Conservation (phyloP, 2,329 filamentous ascomycete species). For the Pyrenophora seminiperda region DNA sequence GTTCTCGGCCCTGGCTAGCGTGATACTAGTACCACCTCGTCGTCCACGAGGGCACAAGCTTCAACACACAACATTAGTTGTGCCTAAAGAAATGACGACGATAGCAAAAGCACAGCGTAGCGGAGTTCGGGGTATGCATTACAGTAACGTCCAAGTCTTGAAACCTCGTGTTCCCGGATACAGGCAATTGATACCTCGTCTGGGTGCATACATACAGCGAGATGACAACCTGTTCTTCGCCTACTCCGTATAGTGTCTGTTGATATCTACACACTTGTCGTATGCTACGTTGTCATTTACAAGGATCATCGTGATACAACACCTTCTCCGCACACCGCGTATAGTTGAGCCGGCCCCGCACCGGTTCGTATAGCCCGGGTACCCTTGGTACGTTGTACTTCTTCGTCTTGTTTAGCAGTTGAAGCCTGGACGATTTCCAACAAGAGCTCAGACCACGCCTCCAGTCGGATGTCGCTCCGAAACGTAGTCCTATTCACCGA, state of each 20-base stretch:
- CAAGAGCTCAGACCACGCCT: background rate
- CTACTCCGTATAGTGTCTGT: background rate
- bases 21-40: background rate
- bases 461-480: background rate
- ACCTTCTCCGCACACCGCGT: too few relatives aligned
- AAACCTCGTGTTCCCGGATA: too few relatives aligned
- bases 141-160: too few relatives aligned
- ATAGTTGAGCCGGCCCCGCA: too few relatives aligned
- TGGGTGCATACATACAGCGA: background rate
- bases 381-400: background rate
- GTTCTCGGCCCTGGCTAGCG: conserved; percentile 2
- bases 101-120: background rate
- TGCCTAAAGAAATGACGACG: background rate
- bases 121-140: too few relatives aligned
- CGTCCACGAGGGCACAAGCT: background rate
- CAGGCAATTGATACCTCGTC: background rate
- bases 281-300: background rate
- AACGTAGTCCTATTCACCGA: background rate
- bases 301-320: background rate
- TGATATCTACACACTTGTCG: background rate
- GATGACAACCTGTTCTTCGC: background rate
- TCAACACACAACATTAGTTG: too few relatives aligned
- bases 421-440: too few relatives aligned
- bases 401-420: background rate
- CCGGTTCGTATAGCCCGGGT: background rate